Evolutionary conservation across 306 rosid species (phyloP), one percentile per base, ranked within the genome.

Genomic region (Vicia villosa): DNA sequence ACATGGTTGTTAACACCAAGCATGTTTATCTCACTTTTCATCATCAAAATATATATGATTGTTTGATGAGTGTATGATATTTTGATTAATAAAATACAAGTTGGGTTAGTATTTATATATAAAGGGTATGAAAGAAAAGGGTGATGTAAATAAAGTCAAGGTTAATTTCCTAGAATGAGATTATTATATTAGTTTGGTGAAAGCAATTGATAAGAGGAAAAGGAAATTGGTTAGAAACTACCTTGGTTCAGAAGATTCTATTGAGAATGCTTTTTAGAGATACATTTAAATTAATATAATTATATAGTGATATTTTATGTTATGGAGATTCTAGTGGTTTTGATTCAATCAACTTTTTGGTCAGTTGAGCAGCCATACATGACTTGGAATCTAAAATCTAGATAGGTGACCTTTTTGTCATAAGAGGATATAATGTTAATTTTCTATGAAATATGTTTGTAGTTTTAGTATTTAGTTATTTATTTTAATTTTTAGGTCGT

Each of bases 141-240:
- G 67, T 22, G 74, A 19, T 74, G 20, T 3, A 55, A 64, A 37
- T 3, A 55, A 64, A 37, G 75, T 57, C 54, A 65, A 70, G 32
- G 63, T 24, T 37, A 72, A 50, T 42, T 80, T 80, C 81, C 59
- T 1, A 67, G 81, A 76, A 60, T 52, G 34, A 60, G 69, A 28
- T 12, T 21, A 14, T 17, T 24, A 2, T 26, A 16, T 26, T 10
- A 21, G 34, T 30, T 15, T 22, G 7, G 3, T 58, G 16, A 20
- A 38, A 36, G 26, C 57, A 32, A 24, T 0, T 0, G 10, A 16
- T 1, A 5, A 2, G 10, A 5, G 73, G 62, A 69, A 74, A 55
- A 3, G 83, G 83, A 69, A 74, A 45, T 38, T 46, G 12, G 36
- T 8, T 8, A 51, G 77, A 79, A 69, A 58, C 2, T 16, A 6